Evolutionary conservation across 257 asterid genomes (phyloP), one percentile per base, ranked within the genome.

Genomic region (Prunella vulgaris): DNA sequence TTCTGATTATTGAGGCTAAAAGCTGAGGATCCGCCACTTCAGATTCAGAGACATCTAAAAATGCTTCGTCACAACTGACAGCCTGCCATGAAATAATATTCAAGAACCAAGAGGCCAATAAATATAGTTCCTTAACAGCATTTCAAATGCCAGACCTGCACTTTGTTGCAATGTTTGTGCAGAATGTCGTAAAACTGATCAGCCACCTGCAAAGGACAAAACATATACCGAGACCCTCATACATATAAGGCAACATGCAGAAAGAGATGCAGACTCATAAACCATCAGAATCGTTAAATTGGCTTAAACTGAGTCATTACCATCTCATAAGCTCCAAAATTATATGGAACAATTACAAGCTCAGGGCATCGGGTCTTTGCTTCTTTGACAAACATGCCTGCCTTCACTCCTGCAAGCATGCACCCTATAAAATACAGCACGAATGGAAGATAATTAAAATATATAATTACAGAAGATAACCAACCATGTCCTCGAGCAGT

Each of bases 61-160:
- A 94, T 60, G 99, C 97, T 81, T 94, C 99, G 71, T 94, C 99
- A 74, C 99, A 94, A 82, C 99, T 94, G 70, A 94, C 90, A 66
- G 99, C 97, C 96, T 94, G 85, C 77, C 83, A 56, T 21, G 53
- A 25, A 72, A 69, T 49, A 25, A 51, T 69, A 71, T 76, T 70
- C 27, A 72, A 60, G 71, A 72, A 27, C 53, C 58, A 81, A 10
- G 64, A 68, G 40, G 66, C 60, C 21, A 63, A 7, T 28, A 69
- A 13, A 72, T 30, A 5, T 53, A 51, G 68, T 38, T 30, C 14
- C 17, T 53, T 58, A 70, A 68, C 65, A 25, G 70, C 37, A 80
- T 48, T 67, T 46, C 22, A 48, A 68, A 62, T 30, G 80, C 60
- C 76, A 73, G 61, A 87, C 98, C 96, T 93, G 97, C 74, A 93